These are phyloP conservation scores for Stevia rebaudiana DNA, from an alignment of 140 eudicot species.

Conservation along the genomic window DNA sequence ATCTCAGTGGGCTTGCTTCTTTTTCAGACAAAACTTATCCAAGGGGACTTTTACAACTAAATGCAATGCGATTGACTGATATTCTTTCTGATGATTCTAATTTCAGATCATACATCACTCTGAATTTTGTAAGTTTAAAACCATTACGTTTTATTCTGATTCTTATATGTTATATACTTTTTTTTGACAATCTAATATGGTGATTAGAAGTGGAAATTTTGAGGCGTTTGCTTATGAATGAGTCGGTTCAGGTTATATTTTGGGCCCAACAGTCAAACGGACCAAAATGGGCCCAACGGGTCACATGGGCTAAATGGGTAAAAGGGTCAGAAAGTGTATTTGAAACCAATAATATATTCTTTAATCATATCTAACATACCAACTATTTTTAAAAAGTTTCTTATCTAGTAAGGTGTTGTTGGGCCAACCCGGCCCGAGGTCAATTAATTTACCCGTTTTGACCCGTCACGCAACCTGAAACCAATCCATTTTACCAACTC, in stretches of 20 bases:
- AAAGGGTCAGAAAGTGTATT: background rate
- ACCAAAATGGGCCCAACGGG: background rate
- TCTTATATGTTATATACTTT: background rate
- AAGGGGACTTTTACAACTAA: constrained; percentile 77
- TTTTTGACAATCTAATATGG: constrained; percentile 2
- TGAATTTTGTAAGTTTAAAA: constrained; percentile 59
- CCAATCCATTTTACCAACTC: background rate
- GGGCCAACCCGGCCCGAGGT: background rate
- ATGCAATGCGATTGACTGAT: constrained; percentile 80
- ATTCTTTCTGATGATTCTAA: constrained; percentile 95
- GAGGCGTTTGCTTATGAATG: background rate
- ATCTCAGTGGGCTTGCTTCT: constrained; percentile 33
- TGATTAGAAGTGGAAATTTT: background rate
- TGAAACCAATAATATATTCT: background rate
- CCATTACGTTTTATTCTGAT: constrained; percentile 7
- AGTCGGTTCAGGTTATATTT: background rate
- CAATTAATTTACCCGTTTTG: background rate
- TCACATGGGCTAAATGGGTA: background rate
- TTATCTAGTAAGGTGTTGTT: background rate
- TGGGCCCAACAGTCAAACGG: background rate
- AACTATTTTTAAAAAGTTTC: background rate
- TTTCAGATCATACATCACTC: constrained; percentile 70
- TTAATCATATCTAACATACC: background rate
- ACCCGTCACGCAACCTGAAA: background rate
- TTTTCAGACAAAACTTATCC: constrained; percentile 46